A percentile compares a stretch with the other conserved stretches of the same genome.
These are phyloP conservation scores for Penicillium coprophilum DNA, from an alignment of 495 filamentous ascomycete species.

Conservation along the genomic window DNA sequence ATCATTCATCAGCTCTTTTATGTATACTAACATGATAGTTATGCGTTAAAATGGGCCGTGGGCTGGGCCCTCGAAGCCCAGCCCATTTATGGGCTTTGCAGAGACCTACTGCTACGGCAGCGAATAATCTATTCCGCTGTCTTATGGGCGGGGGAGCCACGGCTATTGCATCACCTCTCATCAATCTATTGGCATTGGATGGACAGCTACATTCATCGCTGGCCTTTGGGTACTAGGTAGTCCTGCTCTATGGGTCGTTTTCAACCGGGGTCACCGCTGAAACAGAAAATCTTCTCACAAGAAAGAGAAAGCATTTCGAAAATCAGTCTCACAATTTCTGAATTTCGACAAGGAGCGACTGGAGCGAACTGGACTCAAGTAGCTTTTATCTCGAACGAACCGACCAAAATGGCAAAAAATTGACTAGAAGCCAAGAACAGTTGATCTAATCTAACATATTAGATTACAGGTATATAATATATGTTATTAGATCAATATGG, in stretches of 20 bases:
- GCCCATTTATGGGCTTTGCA: no score
- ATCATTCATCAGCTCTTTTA: no score
- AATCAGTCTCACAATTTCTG: neutral
- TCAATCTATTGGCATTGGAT: slow-evolving; percentile 47
- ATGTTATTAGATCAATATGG: no score
- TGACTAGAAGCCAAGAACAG: no score
- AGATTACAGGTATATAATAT: no score
- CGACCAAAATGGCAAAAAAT: no score
- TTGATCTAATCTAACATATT: no score
- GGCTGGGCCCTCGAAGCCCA: no score
- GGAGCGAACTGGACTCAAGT: neutral
- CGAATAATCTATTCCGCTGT: slow-evolving; percentile 49
- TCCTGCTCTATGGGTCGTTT: slow-evolving; percentile 36
- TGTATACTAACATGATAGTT: no score
- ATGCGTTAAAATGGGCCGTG: no score
- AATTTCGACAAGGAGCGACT: neutral
- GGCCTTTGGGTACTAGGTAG: slow-evolving; percentile 31
- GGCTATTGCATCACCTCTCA: slow-evolving; percentile 41
- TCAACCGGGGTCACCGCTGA: slow-evolving; percentile 38
- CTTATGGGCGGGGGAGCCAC: slow-evolving; percentile 44
- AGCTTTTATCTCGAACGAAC: no score
- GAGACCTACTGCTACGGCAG: slow-evolving; percentile 46
- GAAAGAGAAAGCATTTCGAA: neutral
- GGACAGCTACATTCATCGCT: slow-evolving; percentile 46
- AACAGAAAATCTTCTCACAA: slow-evolving; percentile 18